Evolutionary conservation across 257 asterid species (phyloP).

Genomic region (Gardenia jasminoides): DNA sequence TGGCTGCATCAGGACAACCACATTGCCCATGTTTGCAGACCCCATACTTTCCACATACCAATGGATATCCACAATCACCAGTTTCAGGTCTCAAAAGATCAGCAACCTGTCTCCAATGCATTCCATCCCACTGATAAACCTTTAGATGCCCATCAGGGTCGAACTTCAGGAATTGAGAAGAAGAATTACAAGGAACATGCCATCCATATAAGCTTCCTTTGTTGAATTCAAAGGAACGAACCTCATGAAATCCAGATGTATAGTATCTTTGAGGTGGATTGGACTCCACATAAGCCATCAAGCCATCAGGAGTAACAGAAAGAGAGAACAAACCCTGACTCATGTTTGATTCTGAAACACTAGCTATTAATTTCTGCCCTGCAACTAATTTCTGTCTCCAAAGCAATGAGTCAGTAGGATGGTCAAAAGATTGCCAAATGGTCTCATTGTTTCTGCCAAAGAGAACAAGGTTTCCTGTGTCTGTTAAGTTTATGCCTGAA

Average conservation of each 20-base stretch:
- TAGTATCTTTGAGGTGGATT: conserved; percentile 19
- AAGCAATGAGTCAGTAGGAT: conserved; percentile 19
- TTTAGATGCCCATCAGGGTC: conserved; percentile 35
- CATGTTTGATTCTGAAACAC: conserved; percentile 12
- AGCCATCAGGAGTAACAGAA: not conserved
- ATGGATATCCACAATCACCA: conserved; percentile 31
- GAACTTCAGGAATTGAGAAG: conserved; percentile 34
- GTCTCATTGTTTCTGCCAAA: conserved; percentile 12
- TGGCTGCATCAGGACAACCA: conserved; percentile 9
- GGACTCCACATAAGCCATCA: not conserved
- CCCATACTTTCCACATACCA: conserved; percentile 38
- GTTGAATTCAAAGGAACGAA: not conserved
- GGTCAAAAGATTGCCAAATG: conserved; percentile 22
- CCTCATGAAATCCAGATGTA: not conserved
- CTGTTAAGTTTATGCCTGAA: conserved; percentile 17
- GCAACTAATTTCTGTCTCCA: not conserved
- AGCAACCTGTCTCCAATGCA: conserved; percentile 22
- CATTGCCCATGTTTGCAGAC: conserved; percentile 37
- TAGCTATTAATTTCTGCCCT: conserved; percentile 16
- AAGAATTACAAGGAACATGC: conserved; percentile 3
- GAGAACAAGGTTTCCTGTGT: conserved; percentile 15
- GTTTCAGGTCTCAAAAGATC: conserved; percentile 20
- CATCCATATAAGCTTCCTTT: not conserved
- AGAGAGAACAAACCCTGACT: conserved; percentile 10
- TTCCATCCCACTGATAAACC: conserved; percentile 25